These are phyloP conservation scores for Solanum phureja DNA, from an alignment of 257 asterid species.

Conservation along the genomic window DNA sequence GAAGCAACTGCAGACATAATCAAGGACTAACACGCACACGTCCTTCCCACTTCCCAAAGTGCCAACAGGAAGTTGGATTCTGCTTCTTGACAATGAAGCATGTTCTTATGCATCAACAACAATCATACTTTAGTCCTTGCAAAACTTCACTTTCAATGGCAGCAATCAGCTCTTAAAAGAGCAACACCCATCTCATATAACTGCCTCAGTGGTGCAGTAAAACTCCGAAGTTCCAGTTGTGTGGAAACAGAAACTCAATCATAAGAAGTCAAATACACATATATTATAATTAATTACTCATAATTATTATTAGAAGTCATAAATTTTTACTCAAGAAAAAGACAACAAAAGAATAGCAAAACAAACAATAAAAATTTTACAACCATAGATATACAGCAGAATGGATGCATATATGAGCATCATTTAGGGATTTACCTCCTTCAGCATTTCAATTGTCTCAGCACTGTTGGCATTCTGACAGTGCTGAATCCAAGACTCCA, in stretches of 20 bases:
- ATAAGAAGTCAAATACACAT: neutral
- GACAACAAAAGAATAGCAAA: neutral
- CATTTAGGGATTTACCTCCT: constrained; percentile 52
- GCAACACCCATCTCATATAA: neutral
- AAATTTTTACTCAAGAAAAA: neutral
- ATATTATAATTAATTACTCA: neutral
- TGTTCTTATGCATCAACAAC: neutral
- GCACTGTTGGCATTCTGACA: constrained; percentile 76
- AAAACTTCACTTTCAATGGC: neutral
- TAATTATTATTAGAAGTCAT: neutral
- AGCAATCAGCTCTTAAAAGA: neutral
- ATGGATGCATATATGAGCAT: neutral
- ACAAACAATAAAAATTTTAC: neutral
- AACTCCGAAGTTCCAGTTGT: neutral
- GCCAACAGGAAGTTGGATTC: neutral
- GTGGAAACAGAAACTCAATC: neutral
- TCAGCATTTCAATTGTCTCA: constrained; percentile 63
- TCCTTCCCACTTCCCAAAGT: neutral
- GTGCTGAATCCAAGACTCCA: constrained; percentile 61
- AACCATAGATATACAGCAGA: neutral
- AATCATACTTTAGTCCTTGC: neutral
- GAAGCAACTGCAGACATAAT: neutral
- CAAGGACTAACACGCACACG: neutral
- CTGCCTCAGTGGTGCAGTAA: neutral
- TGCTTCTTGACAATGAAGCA: neutral